Conservation (phyloP, 2,329 filamentous ascomycete species). For the Drechslerella stenobrocha region DNA sequence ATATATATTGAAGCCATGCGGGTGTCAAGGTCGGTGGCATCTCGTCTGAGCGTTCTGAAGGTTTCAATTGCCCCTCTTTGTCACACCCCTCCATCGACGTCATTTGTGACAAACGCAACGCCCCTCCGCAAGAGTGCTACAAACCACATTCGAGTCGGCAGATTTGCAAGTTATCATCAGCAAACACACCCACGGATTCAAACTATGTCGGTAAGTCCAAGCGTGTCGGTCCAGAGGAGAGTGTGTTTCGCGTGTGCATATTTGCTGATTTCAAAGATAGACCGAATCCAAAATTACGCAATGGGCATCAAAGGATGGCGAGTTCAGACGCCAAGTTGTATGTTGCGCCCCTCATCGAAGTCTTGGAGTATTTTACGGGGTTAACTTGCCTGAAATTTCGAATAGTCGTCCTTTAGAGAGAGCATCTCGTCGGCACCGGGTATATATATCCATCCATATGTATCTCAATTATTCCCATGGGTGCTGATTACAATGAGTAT, state of each 20-base stretch:
- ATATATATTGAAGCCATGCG: constrained; percentile 1
- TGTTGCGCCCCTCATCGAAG: constrained; percentile 11
- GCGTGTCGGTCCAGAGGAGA: too few relatives aligned
- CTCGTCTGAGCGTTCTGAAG: neutral
- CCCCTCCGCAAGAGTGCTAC: neutral
- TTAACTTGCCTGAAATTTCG: neutral
- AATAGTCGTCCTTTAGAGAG: constrained; percentile 37
- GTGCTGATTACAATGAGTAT: neutral
- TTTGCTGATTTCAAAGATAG: neutral
- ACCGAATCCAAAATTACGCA: constrained; percentile 25
- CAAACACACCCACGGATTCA: constrained; percentile 1
- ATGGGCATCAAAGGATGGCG: constrained; percentile 42
- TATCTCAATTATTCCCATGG: too few relatives aligned
- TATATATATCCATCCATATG: neutral
- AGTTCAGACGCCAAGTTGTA: constrained; percentile 43
- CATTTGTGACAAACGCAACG: constrained; percentile 39
- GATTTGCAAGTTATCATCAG: too few relatives aligned
- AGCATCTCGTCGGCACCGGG: constrained; percentile 32
- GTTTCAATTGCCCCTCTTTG: neutral
- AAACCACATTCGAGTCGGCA: neutral
- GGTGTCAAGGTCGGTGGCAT: constrained; percentile 2
- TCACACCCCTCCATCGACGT: constrained; percentile 27
- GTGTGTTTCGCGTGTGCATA: too few relatives aligned
- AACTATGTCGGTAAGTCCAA: constrained; percentile 45
- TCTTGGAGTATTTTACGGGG: neutral